Evolutionary conservation across 306 rosid genomes (phyloP).

Genomic region (Prunus davidiana): DNA sequence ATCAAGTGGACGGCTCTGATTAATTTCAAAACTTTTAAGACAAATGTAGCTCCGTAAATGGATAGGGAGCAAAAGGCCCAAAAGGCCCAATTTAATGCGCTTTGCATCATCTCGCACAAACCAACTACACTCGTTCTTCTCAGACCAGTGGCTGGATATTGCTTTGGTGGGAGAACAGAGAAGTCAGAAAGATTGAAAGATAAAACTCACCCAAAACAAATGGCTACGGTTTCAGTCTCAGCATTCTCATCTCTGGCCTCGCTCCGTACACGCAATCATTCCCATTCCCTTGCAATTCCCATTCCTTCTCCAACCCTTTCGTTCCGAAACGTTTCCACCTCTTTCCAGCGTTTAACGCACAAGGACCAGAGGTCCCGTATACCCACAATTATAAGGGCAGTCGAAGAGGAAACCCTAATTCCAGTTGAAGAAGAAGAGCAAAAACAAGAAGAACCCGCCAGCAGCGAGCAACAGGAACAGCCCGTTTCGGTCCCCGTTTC

Average conservation of each 20-base stretch:
- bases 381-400: slow-evolving; percentile 33
- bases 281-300: background rate
- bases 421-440: slow-evolving; percentile 31
- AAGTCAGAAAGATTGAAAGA: background rate
- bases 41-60: no score
- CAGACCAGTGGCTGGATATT: background rate
- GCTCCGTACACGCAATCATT: slow-evolving; percentile 10
- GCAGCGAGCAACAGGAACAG: slow-evolving; percentile 20
- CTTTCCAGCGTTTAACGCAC: slow-evolving; percentile 20
- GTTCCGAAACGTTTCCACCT: slow-evolving; percentile 22
- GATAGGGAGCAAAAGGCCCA: background rate
- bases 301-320: slow-evolving; percentile 25
- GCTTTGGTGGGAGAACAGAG: background rate
- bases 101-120: background rate
- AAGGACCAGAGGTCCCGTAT: slow-evolving; percentile 19
- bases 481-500: slow-evolving; percentile 77
- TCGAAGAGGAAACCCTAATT: slow-evolving; percentile 44
- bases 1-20: background rate
- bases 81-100: background rate
- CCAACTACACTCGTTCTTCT: background rate
- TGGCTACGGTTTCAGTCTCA: slow-evolving; percentile 46
- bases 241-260: slow-evolving; percentile 38
- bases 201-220: slow-evolving; percentile 22
- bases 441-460: background rate
- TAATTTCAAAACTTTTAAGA: background rate